Conservation (phyloP, 805 yeast genomes). For the Nakazawaea ambrosiae region DNA sequence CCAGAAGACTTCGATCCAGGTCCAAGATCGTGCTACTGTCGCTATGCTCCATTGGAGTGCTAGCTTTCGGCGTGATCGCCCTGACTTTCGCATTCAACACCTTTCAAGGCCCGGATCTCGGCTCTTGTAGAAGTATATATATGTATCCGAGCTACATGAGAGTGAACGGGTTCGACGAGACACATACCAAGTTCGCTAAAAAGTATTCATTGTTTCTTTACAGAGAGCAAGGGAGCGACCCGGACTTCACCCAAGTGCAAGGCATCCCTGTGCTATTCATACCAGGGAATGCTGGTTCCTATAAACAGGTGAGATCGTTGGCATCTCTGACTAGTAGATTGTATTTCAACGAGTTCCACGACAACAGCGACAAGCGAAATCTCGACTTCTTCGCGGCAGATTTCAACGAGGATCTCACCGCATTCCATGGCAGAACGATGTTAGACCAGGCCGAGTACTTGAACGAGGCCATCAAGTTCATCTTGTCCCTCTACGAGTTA, state of each 20-base stretch:
- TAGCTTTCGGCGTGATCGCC: slow-evolving; percentile 10
- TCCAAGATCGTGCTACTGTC: too few species aligned
- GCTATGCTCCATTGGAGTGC: too few species aligned
- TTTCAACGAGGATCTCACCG: slow-evolving; percentile 93
- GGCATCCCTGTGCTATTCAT: slow-evolving; percentile 91
- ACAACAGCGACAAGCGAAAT: slow-evolving; percentile 19
- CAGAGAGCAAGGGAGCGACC: slow-evolving; percentile 77
- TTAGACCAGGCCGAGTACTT: slow-evolving; percentile 89
- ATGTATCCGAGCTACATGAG: slow-evolving; percentile 85
- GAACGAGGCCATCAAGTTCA: slow-evolving; percentile 80
- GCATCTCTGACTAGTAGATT: slow-evolving; percentile 71
- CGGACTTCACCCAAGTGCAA: slow-evolving; percentile 30
- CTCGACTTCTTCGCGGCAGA: slow-evolving; percentile 89
- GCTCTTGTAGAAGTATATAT: slow-evolving; percentile 56
- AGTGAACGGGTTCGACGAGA: slow-evolving; percentile 62
- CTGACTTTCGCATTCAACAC: slow-evolving; percentile 1
- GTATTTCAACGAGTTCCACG: slow-evolving; percentile 31
- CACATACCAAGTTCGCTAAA: slow-evolving; percentile 62
- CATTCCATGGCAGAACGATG: slow-evolving; percentile 91
- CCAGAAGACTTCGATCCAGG: too few species aligned
- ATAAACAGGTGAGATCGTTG: slow-evolving; percentile 82
- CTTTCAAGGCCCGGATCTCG: slow-evolving; percentile 12
- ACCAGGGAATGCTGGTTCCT: slow-evolving; percentile 98
- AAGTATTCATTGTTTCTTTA: slow-evolving; percentile 83
- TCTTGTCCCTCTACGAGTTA: slow-evolving; percentile 53